Evolutionary conservation across 2,329 filamentous ascomycete genomes (phyloP).

Genomic region (Trichoderma sp.): DNA sequence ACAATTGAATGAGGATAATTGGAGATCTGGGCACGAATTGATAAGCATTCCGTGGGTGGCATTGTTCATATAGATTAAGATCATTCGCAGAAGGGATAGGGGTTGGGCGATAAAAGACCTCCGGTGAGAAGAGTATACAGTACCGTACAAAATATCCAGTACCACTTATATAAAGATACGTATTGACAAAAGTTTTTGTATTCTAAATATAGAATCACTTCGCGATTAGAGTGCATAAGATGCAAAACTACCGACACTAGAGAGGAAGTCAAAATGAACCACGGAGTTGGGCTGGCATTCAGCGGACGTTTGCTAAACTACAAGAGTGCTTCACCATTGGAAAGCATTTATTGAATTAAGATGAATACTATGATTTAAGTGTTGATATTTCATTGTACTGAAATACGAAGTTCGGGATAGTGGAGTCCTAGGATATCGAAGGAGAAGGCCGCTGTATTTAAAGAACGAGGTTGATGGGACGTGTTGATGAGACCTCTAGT

Average conservation of each 20-base stretch:
- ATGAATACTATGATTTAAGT: not conserved
- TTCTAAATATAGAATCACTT: not conserved
- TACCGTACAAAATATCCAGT: too few species aligned
- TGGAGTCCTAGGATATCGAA: not conserved
- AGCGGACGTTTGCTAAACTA: not conserved
- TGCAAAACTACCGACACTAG: not conserved
- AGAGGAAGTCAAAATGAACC: not conserved
- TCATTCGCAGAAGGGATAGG: too few species aligned
- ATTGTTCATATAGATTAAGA: too few species aligned
- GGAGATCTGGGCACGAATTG: too few species aligned
- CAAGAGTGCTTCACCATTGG: not conserved
- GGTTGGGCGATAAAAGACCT: too few species aligned
- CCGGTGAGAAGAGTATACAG: too few species aligned
- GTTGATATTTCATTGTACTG: not conserved
- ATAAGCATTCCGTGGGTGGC: accelerated
- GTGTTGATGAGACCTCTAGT: not conserved
- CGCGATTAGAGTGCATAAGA: not conserved
- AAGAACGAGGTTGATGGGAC: not conserved
- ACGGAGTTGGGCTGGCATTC: not conserved
- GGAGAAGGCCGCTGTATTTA: not conserved
- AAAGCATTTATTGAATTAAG: not conserved
- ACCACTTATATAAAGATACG: too few species aligned
- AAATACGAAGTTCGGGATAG: not conserved
- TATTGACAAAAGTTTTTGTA: too few species aligned
- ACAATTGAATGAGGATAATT: too few species aligned